Base-by-base conservation (phyloP, 768 basidiomycete species). In the Collybiopsis luxurians region DNA sequence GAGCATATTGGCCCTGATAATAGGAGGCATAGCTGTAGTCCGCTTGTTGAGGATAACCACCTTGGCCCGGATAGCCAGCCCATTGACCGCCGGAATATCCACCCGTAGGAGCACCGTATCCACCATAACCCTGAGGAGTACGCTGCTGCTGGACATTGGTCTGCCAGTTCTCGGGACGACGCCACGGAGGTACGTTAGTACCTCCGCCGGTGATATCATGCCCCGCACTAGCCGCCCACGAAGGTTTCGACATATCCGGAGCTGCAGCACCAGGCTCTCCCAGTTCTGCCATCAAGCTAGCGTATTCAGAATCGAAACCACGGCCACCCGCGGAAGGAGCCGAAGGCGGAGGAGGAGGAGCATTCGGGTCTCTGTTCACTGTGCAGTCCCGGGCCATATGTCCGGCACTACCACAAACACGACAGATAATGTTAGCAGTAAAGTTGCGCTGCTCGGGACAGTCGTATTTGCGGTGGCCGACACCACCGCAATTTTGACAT, bases 331-430 rank as follows among this genome's bases (percentile, higher is more conserved):
- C 71, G 28, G 75, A 73, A 57, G 83, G 54, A 30, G 40, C 34
- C 10, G 54, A 78, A 19, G 79, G 75, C n/a, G 80, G 68, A 55
- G 75, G 64, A 31, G 71, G 67, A 50, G 77, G 75, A 19, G 87
- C 86, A 65, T 90, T 91, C 58, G 92, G 90, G 71, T 95, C 92
- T 67, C 86, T 93, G 73, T 93, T 91, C 68, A 92, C 89, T 46
- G 92, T 91, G 71, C 96, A 98, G 75, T 98, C 96, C 63, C 95
- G 88, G 49, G 95, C 96, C 96, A 99, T 98, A 75, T 98, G 96
- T 36, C 97, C 96, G 39, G 95, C 94, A 66, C 93, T 95, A 60
- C 96, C 96, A 72, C 97, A 99, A 66, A 95, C 86, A 67, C 94
- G 95, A 80, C 97, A 99, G 69, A 98, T 96, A 78, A 99, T 95